phyloP scores from a whole-genome alignment of 768 basidiomycete genomes.

The Termitomyces sp. region DNA sequence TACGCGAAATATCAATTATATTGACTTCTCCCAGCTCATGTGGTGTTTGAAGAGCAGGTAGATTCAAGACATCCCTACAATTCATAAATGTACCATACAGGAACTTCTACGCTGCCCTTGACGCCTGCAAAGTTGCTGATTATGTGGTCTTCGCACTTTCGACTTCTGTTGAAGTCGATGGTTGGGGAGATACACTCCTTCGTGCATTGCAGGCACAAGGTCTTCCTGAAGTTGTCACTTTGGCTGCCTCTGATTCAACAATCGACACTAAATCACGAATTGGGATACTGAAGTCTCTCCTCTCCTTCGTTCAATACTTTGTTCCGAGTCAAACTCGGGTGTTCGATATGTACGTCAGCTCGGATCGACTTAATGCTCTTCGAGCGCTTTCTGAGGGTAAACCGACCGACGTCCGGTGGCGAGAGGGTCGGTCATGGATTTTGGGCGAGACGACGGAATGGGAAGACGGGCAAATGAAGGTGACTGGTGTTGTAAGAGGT shows the following conservation, averaged over 20 bases:
- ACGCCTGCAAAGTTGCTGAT: slow-evolving; percentile 84
- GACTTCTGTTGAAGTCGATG: slow-evolving; percentile 72
- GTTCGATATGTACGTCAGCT: slow-evolving; percentile 58
- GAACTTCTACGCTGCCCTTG: slow-evolving; percentile 70
- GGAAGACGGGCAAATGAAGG: slow-evolving; percentile 55
- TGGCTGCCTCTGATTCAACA: slow-evolving; percentile 50
- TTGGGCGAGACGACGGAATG: slow-evolving; percentile 61
- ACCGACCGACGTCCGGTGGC: slow-evolving; percentile 75
- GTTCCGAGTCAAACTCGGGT: slow-evolving; percentile 77
- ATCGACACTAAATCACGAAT: slow-evolving; percentile 59
- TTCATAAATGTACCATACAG: slow-evolving; percentile 75
- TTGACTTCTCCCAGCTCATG: slow-evolving; percentile 1
- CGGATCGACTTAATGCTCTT: slow-evolving; percentile 69
- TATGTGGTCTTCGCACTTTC: slow-evolving; percentile 87
- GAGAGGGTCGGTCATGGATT: slow-evolving; percentile 75
- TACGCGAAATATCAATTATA: slow-evolving; percentile 18
- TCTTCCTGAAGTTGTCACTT: slow-evolving; percentile 76
- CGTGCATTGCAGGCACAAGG: slow-evolving; percentile 89
- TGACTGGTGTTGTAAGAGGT: slow-evolving; percentile 88
- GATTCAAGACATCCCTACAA: slow-evolving; percentile 89
- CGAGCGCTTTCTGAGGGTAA: slow-evolving; percentile 82
- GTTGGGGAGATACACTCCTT: slow-evolving; percentile 83
- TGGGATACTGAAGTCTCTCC: slow-evolving; percentile 76
- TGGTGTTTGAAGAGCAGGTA: slow-evolving; percentile 55
- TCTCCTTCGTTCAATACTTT: slow-evolving; percentile 95